These are phyloP conservation scores for Cubamyces sp. DNA, from an alignment of 768 basidiomycete genomes.

Conservation along the genomic window DNA sequence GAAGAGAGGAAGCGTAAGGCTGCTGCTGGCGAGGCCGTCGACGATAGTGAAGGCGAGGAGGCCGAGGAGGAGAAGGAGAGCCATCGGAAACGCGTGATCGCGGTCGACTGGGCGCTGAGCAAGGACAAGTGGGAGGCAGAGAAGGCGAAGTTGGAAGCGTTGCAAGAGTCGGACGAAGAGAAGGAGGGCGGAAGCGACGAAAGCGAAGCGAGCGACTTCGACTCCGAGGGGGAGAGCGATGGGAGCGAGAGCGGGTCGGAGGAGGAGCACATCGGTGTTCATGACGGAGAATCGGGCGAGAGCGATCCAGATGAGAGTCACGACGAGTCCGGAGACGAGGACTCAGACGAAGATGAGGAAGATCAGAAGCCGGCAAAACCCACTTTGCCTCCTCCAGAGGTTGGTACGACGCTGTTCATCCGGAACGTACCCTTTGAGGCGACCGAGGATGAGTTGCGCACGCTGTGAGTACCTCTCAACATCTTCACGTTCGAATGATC, in stretches of 20 bases:
- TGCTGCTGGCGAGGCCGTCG: slow-evolving; percentile 26
- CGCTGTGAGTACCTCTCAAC: slow-evolving; percentile 57
- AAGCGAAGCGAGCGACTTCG: slow-evolving; percentile 35
- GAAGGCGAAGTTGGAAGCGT: slow-evolving; percentile 53
- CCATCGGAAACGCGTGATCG: slow-evolving; percentile 62
- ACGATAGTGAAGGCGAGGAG: slow-evolving; percentile 37
- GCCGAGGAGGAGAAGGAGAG: slow-evolving; percentile 42
- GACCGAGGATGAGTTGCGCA: slow-evolving; percentile 90
- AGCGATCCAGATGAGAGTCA: slow-evolving; percentile 39
- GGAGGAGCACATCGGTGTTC: slow-evolving; percentile 33
- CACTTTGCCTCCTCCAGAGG: slow-evolving; percentile 78
- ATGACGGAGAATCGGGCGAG: slow-evolving; percentile 25
- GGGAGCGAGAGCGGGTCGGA: slow-evolving; percentile 42
- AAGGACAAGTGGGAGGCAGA: slow-evolving; percentile 92
- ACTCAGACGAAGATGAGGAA: slow-evolving; percentile 35
- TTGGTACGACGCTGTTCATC: slow-evolving; percentile 91
- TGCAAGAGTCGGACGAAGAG: slow-evolving; percentile 27
- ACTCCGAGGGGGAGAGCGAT: slow-evolving; percentile 30
- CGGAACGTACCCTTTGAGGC: slow-evolving; percentile 92
- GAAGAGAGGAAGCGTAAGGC: slow-evolving; percentile 51
- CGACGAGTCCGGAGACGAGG: slow-evolving; percentile 38
- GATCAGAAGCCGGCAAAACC: slow-evolving; percentile 58
- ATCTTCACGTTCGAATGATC: background rate
- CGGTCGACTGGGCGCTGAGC: slow-evolving; percentile 96
- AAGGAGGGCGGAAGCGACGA: slow-evolving; percentile 41